Evolutionary conservation across 192 early-diverging fungal genomes (phyloP).

Genomic region (Obelidium mucronatum): DNA sequence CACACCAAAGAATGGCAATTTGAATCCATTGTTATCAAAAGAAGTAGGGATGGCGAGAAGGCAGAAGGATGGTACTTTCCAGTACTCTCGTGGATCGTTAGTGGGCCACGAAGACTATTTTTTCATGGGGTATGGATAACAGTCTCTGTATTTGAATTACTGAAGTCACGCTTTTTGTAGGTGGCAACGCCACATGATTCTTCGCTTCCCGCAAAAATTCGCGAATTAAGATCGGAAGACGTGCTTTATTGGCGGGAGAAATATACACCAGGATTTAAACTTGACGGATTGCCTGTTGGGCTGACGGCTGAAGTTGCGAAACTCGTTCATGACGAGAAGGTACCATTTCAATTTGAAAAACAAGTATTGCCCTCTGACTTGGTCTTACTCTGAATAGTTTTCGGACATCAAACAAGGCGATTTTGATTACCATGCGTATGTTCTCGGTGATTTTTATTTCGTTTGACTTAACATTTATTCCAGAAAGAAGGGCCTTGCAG

Average conservation of each 20-base stretch:
- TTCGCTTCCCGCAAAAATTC: too few species aligned
- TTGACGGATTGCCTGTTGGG: neutral
- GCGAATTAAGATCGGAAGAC: too few species aligned
- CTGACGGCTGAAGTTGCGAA: neutral
- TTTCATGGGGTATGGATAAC: slow-evolving; percentile 36
- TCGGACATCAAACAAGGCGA: neutral
- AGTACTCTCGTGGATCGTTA: neutral
- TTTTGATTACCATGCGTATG: neutral
- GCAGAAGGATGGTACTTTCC: slow-evolving; percentile 15
- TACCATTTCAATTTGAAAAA: too few species aligned
- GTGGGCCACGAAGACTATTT: neutral
- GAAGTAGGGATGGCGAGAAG: neutral
- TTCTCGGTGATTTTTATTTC: too few species aligned
- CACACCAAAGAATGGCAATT: slow-evolving; percentile 6
- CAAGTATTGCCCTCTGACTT: neutral
- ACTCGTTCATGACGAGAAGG: neutral
- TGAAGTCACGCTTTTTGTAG: too few species aligned
- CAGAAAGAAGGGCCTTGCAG: neutral
- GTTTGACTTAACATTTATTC: too few species aligned
- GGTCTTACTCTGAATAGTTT: neutral
- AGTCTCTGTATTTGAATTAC: too few species aligned
- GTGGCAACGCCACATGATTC: too few species aligned
- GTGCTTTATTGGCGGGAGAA: too few species aligned
- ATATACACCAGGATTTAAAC: neutral
- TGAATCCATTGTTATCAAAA: slow-evolving; percentile 9